Evolutionary conservation across 2,329 filamentous ascomycete genomes (phyloP).

Genomic region (Purpureocillium lavendulum): DNA sequence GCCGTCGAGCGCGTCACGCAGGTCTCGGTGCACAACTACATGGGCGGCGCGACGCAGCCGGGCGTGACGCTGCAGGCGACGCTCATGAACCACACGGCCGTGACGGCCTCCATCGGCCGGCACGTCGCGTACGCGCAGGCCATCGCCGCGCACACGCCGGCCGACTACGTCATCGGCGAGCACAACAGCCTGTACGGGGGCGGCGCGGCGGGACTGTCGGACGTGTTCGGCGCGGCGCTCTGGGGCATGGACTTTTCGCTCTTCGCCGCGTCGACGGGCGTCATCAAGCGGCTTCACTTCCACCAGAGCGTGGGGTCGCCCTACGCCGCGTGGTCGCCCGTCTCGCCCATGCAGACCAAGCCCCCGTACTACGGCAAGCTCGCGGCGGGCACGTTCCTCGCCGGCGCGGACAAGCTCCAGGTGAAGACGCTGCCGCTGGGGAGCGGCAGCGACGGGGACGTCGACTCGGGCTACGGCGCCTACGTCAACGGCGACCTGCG

Average conservation of each 20-base stretch:
- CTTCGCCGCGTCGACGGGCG: slow-evolving; percentile 22
- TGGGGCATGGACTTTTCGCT: slow-evolving; percentile 39
- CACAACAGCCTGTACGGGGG: slow-evolving; percentile 34
- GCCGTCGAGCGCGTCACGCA: slow-evolving; percentile 4
- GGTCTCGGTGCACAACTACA: slow-evolving; percentile 18
- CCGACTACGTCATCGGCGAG: slow-evolving; percentile 34
- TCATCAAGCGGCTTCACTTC: slow-evolving; percentile 29
- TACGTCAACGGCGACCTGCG: slow-evolving; percentile 7
- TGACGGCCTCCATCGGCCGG: slow-evolving; percentile 20
- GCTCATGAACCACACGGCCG: slow-evolving; percentile 26
- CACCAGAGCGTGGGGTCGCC: slow-evolving; percentile 21
- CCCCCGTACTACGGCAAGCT: slow-evolving; percentile 14
- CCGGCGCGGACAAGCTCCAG: slow-evolving; percentile 6
- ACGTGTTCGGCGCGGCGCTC: slow-evolving; percentile 39
- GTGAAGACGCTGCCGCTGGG: slow-evolving; percentile 4
- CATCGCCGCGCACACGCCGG: slow-evolving; percentile 19
- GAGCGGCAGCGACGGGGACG: slow-evolving; percentile 2
- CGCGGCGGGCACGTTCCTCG: slow-evolving; percentile 12
- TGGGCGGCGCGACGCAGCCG: slow-evolving; percentile 22
- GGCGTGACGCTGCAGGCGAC: slow-evolving; percentile 29
- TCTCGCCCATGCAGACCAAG: slow-evolving; percentile 7
- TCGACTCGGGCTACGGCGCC: slow-evolving; percentile 14
- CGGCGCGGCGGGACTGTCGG: slow-evolving; percentile 29
- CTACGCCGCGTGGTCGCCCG: slow-evolving; percentile 13
- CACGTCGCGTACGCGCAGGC: slow-evolving; percentile 12